Evolutionary conservation across 352 stramenopile species (phyloP).

Genomic region (Phytophthora syringae): DNA sequence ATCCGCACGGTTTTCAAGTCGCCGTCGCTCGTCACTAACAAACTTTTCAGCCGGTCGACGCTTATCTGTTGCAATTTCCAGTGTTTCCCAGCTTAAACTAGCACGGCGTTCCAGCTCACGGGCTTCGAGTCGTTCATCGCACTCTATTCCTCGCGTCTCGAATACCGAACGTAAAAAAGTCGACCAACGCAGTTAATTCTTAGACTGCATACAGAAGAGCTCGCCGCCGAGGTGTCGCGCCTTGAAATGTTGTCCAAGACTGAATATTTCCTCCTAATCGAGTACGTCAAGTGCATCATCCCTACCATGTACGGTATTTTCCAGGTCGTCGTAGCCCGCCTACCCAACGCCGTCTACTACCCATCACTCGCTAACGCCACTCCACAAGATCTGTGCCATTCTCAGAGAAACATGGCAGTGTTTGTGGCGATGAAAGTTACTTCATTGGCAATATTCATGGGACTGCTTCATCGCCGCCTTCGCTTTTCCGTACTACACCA

Average conservation of each 20-base stretch:
- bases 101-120: conserved; percentile 7
- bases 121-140: neutral
- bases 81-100: neutral
- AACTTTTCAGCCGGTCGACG: neutral
- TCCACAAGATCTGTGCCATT: neutral
- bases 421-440: conserved; percentile 28
- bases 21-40: neutral
- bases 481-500: conserved; percentile 34
- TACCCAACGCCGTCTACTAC: conserved; percentile 29
- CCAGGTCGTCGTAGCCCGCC: conserved; percentile 9
- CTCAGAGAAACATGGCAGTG: conserved; percentile 25
- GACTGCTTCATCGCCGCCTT: conserved; percentile 17
- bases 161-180: neutral
- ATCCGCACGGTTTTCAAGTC: neutral
- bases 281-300: conserved; percentile 40
- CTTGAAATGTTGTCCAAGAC: conserved; percentile 22
- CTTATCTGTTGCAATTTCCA: neutral
- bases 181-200: neutral
- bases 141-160: neutral
- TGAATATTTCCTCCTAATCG: conserved; percentile 33
- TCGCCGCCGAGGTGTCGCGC: neutral
- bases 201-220: neutral
- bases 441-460: conserved; percentile 9
- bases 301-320: conserved; percentile 34
- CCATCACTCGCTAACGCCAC: conserved; percentile 4